Conservation (phyloP, 2,329 filamentous ascomycete genomes). For the Penicillium sp. region DNA sequence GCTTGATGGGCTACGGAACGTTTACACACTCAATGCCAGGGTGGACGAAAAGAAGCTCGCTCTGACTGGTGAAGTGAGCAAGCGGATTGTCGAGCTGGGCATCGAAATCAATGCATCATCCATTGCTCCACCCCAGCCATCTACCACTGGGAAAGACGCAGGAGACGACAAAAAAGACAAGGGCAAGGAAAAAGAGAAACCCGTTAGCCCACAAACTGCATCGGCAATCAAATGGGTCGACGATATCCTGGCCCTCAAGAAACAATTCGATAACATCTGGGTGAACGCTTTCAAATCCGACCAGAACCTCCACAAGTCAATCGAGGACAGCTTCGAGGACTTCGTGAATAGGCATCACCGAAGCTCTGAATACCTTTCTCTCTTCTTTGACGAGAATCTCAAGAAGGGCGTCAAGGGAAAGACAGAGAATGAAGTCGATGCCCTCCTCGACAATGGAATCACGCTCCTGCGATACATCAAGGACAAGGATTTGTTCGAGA, state of each 20-base stretch:
- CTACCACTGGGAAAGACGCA: slow-evolving; percentile 49
- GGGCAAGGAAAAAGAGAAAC: slow-evolving; percentile 52
- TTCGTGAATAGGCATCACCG: slow-evolving; percentile 91
- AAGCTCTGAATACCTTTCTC: slow-evolving; percentile 87
- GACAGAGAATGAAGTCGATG: slow-evolving; percentile 83
- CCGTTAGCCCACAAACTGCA: slow-evolving; percentile 75
- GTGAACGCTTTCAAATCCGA: slow-evolving; percentile 72
- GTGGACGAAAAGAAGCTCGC: slow-evolving; percentile 74
- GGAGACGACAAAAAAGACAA: slow-evolving; percentile 52
- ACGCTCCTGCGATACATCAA: slow-evolving; percentile 82
- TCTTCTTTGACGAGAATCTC: slow-evolving; percentile 96
- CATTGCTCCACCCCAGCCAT: slow-evolving; percentile 57
- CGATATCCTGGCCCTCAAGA: slow-evolving; percentile 81
- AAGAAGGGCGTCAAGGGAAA: slow-evolving; percentile 93
- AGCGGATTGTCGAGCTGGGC: slow-evolving; percentile 77
- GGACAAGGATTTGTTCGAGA: slow-evolving; percentile 93
- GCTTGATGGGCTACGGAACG: slow-evolving; percentile 72
- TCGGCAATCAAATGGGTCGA: slow-evolving; percentile 95
- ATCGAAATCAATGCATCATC: slow-evolving; percentile 74
- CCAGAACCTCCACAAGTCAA: slow-evolving; percentile 73
- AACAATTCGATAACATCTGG: slow-evolving; percentile 85
- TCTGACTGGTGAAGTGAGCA: slow-evolving; percentile 70
- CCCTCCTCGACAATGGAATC: slow-evolving; percentile 84
- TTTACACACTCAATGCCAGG: slow-evolving; percentile 76
- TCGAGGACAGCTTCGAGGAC: slow-evolving; percentile 84